Conservation (phyloP, 2,329 filamentous ascomycete species). For the Zymoseptoria brevis region DNA sequence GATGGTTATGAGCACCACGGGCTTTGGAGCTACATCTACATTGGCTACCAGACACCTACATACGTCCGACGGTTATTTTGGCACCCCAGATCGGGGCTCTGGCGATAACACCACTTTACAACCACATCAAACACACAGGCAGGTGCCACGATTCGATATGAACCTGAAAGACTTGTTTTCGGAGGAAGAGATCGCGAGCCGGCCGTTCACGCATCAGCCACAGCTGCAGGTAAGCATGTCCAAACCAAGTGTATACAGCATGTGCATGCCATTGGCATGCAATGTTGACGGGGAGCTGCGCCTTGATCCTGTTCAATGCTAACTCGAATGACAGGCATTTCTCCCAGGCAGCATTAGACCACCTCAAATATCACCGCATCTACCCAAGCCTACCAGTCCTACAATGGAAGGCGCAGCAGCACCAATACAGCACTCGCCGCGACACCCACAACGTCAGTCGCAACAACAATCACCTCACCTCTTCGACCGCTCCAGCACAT, state of each 20-base stretch:
- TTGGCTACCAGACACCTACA: constrained; percentile 24
- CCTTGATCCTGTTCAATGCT: not conserved
- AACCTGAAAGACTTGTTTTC: constrained; percentile 46
- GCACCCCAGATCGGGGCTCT: not conserved
- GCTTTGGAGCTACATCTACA: constrained; percentile 52
- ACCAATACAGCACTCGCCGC: not conserved
- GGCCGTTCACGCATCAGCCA: constrained; percentile 22
- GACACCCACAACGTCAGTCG: not conserved
- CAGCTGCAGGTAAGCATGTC: constrained; percentile 7
- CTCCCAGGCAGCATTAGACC: constrained; percentile 19
- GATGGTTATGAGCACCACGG: constrained; percentile 76
- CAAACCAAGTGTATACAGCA: not conserved
- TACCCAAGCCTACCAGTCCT: constrained; percentile 13
- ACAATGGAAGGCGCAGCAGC: constrained; percentile 9
- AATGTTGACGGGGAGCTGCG: not conserved
- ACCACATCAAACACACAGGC: constrained; percentile 4
- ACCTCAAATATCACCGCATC: constrained; percentile 11
- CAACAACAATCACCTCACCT: constrained; percentile 18
- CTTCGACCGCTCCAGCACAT: constrained; percentile 24
- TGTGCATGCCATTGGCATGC: not conserved
- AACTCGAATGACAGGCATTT: constrained; percentile 2
- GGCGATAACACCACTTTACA: constrained; percentile 1
- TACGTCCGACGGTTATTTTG: constrained; percentile 24
- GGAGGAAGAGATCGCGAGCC: constrained; percentile 34
- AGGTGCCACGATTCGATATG: constrained; percentile 51